Percentiles rank a stretch among this genome's conserved stretches.
These are phyloP conservation scores for Comarum palustre DNA, from an alignment of 306 rosid species.

Conservation along the genomic window DNA sequence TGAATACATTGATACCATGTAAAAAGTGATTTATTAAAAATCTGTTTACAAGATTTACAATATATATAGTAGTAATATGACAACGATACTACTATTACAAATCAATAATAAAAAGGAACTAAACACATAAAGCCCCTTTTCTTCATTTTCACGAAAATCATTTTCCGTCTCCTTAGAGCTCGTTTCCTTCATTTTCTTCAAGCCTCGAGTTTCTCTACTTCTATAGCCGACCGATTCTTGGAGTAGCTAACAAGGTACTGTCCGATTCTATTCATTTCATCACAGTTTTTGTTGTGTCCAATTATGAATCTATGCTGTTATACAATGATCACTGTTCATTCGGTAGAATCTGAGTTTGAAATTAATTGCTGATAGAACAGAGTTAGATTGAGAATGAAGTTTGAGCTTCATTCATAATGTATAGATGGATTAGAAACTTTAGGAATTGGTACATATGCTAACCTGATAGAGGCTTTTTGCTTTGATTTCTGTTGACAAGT, in stretches of 20 bases:
- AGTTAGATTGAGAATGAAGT: background rate
- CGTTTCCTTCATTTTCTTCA: background rate
- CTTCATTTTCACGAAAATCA: no score
- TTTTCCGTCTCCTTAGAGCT: no score
- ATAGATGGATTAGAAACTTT: background rate
- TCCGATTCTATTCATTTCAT: background rate
- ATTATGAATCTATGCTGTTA: background rate
- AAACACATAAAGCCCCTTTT: no score
- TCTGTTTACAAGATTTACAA: no score
- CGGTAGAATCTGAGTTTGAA: background rate
- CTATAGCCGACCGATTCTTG: background rate
- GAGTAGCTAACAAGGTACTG: conserved; percentile 3
- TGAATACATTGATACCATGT: no score
- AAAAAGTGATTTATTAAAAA: no score
- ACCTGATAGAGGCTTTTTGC: background rate
- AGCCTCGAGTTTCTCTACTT: background rate
- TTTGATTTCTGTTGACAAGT: background rate
- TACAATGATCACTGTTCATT: background rate
- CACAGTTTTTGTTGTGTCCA: background rate
- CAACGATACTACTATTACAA: no score
- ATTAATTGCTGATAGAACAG: background rate
- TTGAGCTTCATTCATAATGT: background rate
- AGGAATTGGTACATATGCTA: background rate
- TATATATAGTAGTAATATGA: no score
- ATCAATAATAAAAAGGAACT: no score